Evolutionary conservation across 805 yeast genomes (phyloP), one percentile per base, ranked within the genome.

Genomic region (Tetrapisispora taiwanensis): DNA sequence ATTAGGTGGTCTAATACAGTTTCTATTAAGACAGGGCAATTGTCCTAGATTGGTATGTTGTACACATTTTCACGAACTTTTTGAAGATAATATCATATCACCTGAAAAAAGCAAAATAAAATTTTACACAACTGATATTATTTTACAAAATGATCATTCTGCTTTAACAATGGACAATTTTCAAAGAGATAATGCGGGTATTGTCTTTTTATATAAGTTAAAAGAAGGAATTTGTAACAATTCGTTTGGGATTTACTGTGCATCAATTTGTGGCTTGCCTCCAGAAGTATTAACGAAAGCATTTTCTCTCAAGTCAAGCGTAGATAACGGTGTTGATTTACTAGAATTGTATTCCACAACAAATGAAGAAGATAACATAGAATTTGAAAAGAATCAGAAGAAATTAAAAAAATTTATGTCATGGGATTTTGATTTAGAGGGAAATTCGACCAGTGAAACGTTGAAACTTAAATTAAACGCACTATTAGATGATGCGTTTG

Each of bases 51-150:
- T 61, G 0, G 36, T 72, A 1, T 54, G 68, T 1, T 65, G 72
- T 7, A 71, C 76, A 0, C 76, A 73, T 56, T 69, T 67, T 46
- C 70, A 66, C 50, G 75, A 68, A 41, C 47, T 72, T 6, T 69
- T 71, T 36, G 50, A 55, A 13, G 46, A 53, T 0, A 51, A 57
- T 1, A 36, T 63, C 0, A 35, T 68, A 4, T 33, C 58, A 0
- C 43, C 44, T 9, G n/a, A 44, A 0, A 39, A 49, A 10, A 42
- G 48, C 0, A 58, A 56, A 1, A 51, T 67, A 2, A 52, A 49
- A n/a, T 67, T 63, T 46, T 63, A 59, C 51, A 63, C 62, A 24
- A 68, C 71, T 54, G 64, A 67, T 34, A 57, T 69, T 3, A 19
- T 60, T 7, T 47, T 62, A 10, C 44, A 47, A 8, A 22, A 22